Evolutionary conservation across 495 filamentous ascomycete species (phyloP), one percentile per base, ranked within the genome.

Genomic region (Penicillium malachiteum): DNA sequence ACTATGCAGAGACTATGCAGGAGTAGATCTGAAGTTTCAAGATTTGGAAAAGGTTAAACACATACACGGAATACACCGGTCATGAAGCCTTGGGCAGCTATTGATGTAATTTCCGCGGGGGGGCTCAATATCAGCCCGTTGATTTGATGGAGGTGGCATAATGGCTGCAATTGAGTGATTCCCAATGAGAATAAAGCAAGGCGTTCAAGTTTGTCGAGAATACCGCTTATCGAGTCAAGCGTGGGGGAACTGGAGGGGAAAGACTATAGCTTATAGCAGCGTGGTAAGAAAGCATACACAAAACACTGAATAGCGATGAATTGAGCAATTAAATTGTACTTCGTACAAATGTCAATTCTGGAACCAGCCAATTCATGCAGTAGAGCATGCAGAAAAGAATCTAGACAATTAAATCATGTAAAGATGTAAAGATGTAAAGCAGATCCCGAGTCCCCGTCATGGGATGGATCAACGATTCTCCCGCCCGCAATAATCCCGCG

Each of bases 41-140:
- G 50, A 39, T 12, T 31, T n/a, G 34, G 40, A 30, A 17, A 50
- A 16, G 45, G 50, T 26, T 33, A 14, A n/a, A 11, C 48, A 71
- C 74, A 54, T 70, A 79, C 76, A 40, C 74, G 74, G 52, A 76
- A 72, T 30, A 68, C 74, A 42, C 76, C 76, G 14, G 73, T 67
- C 57, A 76, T 63, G 52, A 79, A 79, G 26, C 76, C 76, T 32
- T 69, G 65, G 54, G 71, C 65, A 7, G 72, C 75, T 55, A 75
- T 62, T 14, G 63, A 67, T 14, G 75, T 71, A 53, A 79, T 58
- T 47, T 79, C 70, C 30, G 65, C 68, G 5, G 76, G 74, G n/a
- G 9, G 75, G 75, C 50, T 77, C 74, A 46, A 72, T 67, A 16
- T 72, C 68, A 13, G 54, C 61, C 56, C 62, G 65, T 41, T 74